These are phyloP conservation scores for Populus davidiana DNA, from an alignment of 345 rosid species.

Conservation along the genomic window DNA sequence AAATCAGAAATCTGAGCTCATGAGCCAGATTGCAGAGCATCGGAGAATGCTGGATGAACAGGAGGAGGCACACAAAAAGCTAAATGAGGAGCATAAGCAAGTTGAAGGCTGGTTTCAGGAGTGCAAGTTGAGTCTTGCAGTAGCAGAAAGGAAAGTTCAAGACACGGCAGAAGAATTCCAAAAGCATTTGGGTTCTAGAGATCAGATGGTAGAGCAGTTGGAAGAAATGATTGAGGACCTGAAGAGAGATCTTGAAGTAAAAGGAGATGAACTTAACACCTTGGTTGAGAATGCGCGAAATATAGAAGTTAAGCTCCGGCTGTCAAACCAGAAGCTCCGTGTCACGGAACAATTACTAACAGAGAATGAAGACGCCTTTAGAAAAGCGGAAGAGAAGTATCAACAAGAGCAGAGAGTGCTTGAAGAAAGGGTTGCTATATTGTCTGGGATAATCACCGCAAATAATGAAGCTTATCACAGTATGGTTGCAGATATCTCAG, in stretches of 20 bases:
- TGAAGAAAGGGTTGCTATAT: conserved; percentile 41
- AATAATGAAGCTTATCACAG: conserved; percentile 40
- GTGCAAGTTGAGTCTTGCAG: conserved; percentile 17
- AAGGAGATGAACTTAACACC: conserved; percentile 68
- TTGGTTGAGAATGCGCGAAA: conserved; percentile 47
- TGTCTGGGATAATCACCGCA: conserved; percentile 36
- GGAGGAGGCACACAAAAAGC: conserved; percentile 40
- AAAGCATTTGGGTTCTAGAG: conserved; percentile 31
- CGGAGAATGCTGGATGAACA: conserved; percentile 41
- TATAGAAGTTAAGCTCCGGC: conserved; percentile 79
- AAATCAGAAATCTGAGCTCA: conserved; percentile 35
- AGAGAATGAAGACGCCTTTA: conserved; percentile 67
- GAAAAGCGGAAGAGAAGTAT: conserved; percentile 59
- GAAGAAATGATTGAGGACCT: conserved; percentile 60
- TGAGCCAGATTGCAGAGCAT: conserved; percentile 44
- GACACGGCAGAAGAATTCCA: conserved; percentile 14
- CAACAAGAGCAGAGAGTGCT: conserved; percentile 57
- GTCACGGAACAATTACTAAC: conserved; percentile 72
- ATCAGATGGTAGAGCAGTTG: conserved; percentile 43
- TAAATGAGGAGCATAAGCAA: conserved; percentile 49
- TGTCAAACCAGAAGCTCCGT: conserved; percentile 92
- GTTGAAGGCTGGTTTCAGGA: conserved; percentile 26
- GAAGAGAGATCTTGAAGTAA: conserved; percentile 61
- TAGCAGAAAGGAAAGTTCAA: conserved; percentile 24
- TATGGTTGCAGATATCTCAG: conserved; percentile 45